These are phyloP conservation scores for Chenopodium berlandieri DNA, from an alignment of 148 eudicot species.

Conservation along the genomic window DNA sequence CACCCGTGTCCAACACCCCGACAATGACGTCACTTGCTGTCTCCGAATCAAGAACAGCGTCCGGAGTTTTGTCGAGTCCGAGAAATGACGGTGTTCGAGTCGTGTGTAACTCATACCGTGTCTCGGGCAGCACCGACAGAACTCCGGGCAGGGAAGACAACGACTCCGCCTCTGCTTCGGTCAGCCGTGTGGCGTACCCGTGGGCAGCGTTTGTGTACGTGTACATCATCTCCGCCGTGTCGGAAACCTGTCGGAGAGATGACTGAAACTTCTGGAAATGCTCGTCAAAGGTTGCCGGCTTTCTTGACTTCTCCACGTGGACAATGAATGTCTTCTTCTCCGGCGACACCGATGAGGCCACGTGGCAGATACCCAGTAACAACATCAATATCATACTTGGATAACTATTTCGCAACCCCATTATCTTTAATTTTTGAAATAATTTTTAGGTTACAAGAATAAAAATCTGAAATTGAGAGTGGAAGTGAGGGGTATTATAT, in stretches of 20 bases:
- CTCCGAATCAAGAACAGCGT: constrained; percentile 30
- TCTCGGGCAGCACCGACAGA: constrained; percentile 47
- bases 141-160: constrained; percentile 43
- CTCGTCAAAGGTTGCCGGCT: constrained; percentile 41
- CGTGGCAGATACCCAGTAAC: constrained; percentile 25
- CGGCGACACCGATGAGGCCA: constrained; percentile 22
- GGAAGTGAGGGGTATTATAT: not conserved
- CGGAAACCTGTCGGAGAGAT: constrained; percentile 47
- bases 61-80: constrained; percentile 39
- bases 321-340: constrained; percentile 43
- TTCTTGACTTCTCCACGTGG: constrained; percentile 51
- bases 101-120: constrained; percentile 49
- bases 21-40: constrained; percentile 41
- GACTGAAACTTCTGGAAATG: constrained; percentile 49
- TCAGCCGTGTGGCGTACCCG: constrained; percentile 55
- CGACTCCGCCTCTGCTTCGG: constrained; percentile 30
- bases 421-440: not conserved
- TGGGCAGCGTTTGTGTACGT: constrained; percentile 46
- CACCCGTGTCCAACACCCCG: constrained; percentile 59
- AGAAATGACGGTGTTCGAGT: constrained; percentile 63
- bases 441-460: not conserved
- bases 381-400: not conserved
- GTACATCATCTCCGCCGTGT: constrained; percentile 55
- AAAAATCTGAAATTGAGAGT: not conserved
- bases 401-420: not conserved